Evolutionary conservation across 306 rosid species (phyloP).

Genomic region (Alnus rubra): DNA sequence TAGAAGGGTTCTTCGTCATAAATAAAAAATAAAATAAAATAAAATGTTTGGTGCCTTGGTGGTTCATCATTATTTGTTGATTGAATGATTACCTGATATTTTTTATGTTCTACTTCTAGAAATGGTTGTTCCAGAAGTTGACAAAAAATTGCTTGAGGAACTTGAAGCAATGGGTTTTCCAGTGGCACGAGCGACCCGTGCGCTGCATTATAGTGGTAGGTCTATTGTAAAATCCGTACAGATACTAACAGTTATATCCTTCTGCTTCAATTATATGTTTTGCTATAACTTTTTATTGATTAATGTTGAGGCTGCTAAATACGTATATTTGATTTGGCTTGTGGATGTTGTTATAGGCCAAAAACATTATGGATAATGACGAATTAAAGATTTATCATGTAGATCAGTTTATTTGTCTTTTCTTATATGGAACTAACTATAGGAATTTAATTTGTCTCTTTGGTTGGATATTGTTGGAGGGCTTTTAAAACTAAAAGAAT

Average conservation of each 20-base stretch:
- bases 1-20: too few species aligned
- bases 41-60: neutral
- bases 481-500: neutral
- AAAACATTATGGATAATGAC: neutral
- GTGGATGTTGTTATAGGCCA: neutral
- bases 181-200: conserved; percentile 73
- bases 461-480: neutral
- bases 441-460: neutral
- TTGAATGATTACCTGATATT: conserved; percentile 10
- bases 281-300: neutral
- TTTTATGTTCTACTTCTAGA: conserved; percentile 48
- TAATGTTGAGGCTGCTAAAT: neutral
- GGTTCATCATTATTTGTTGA: neutral
- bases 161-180: conserved; percentile 93
- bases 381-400: neutral
- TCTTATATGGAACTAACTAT: neutral
- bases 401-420: neutral
- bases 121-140: conserved; percentile 91
- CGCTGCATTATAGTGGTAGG: conserved; percentile 83
- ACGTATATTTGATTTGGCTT: neutral
- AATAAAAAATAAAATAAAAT: too few species aligned
- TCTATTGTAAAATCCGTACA: neutral
- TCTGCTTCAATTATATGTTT: neutral
- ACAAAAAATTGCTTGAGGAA: conserved; percentile 78
- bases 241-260: neutral